Percentiles rank a stretch among this genome's conserved stretches.
Conservation (phyloP, 2,329 filamentous ascomycete species). For the Curvularia sp. region DNA sequence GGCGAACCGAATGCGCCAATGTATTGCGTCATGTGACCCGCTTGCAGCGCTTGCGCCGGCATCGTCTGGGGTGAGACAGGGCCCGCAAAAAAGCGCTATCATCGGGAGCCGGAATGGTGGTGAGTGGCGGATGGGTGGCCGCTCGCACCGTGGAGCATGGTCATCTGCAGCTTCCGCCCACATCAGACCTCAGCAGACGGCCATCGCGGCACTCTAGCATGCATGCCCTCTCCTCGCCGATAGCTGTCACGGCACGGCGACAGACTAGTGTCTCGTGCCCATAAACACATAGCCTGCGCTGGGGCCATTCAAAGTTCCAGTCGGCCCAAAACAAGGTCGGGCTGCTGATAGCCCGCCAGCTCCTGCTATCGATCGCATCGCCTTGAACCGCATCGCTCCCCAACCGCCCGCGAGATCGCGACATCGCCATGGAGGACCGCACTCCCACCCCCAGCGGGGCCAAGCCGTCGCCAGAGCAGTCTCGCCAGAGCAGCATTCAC, state of each 20-base stretch:
- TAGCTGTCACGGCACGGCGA: constrained; percentile 18
- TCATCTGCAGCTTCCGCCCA: constrained; percentile 33
- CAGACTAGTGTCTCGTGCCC: constrained; percentile 26
- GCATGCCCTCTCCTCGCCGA: constrained; percentile 9
- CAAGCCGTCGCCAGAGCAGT: constrained; percentile 32
- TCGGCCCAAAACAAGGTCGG: constrained; percentile 13
- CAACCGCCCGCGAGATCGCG: constrained; percentile 12
- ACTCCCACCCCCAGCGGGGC: constrained; percentile 34
- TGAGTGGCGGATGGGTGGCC: constrained; percentile 20
- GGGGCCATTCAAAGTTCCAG: constrained; percentile 15
- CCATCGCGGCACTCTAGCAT: constrained; percentile 18
- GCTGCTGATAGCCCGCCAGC: constrained; percentile 9
- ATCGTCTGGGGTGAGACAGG: constrained; percentile 19
- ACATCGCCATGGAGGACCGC: constrained; percentile 41
- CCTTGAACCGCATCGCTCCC: constrained; percentile 10
- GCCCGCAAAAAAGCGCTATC: constrained; percentile 12
- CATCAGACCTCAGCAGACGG: constrained; percentile 23
- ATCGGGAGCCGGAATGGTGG: constrained; percentile 14
- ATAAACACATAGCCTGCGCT: constrained; percentile 18
- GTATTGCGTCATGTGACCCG: background rate
- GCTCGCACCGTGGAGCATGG: constrained; percentile 16
- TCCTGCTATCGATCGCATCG: background rate
- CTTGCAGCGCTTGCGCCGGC: constrained; percentile 10
- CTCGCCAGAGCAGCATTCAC: constrained; percentile 38
- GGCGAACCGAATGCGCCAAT: background rate